Evolutionary conservation across 1,139 yeast genomes (phyloP), one percentile per base, ranked within the genome.

Genomic region (Debaryomycetaceae sp.): DNA sequence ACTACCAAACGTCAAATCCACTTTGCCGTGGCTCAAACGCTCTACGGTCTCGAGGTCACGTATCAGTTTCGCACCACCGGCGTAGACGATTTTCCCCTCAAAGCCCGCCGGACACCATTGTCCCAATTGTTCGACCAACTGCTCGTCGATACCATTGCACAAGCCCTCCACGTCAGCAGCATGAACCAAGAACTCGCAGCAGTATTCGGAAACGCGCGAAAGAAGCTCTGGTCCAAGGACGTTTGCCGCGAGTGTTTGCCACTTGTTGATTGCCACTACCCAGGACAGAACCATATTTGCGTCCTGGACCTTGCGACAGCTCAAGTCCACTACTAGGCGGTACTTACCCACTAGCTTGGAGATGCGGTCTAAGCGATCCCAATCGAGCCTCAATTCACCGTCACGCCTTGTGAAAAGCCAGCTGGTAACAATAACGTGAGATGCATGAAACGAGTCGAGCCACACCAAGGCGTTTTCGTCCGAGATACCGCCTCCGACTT

Each of bases 111-210:
- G 67, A 35, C 78, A 72, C 97, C 98, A 90, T 40, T 77, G 71
- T 11, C 87, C 86, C 23, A 90, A 60, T 32, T 68, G 68, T 16
- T 38, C 35, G 4, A 90, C 97, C 30, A 90, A 61, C 13, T 75
- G 68, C 44, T 76, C 76, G 45, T 90, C 98, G 25, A 90, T 82
- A 1, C 99, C 99, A 25, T 74, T 69, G 50, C 98, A 90, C 16
- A 90, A 62, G 0, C 99, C 99, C 53, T 90, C 99, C 3, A 90
- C 97, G 51, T 90, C 98, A 0, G 98, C 99, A 3, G 98, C 98
- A 55, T 90, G 99, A 16, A 90, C 77, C 34, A 90, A 59, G 45
- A 87, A 82, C 53, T 90, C 98, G 37, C 73, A 70, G 45, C 97
- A 83, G 51, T 78, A 82, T 29, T 62, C 33, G 11, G 79, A 57